These are phyloP conservation scores for Aspergillus oerlinghausenensis DNA, from an alignment of 2,329 filamentous ascomycete genomes.

Conservation along the genomic window DNA sequence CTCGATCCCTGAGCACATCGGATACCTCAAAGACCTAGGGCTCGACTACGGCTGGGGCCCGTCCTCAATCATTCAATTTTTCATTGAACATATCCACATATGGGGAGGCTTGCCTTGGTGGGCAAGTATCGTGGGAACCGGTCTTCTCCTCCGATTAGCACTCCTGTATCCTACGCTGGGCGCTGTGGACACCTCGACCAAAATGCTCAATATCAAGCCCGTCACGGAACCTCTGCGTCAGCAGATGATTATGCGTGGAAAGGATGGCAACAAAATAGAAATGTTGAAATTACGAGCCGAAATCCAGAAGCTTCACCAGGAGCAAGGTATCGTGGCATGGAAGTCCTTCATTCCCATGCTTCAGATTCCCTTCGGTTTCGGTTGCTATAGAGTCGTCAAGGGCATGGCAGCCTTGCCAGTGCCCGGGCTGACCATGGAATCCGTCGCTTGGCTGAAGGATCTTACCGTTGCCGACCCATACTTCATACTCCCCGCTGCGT, in stretches of 20 bases:
- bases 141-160: slow-evolving; percentile 58
- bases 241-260: slow-evolving; percentile 47
- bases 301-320: slow-evolving; percentile 49
- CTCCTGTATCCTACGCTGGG: slow-evolving; percentile 63
- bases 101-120: slow-evolving; percentile 76
- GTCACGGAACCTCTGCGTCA: slow-evolving; percentile 53
- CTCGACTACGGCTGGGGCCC: slow-evolving; percentile 84
- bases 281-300: slow-evolving; percentile 46
- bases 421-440: slow-evolving; percentile 67
- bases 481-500: slow-evolving; percentile 65
- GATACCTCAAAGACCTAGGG: slow-evolving; percentile 76
- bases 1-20: slow-evolving; percentile 67
- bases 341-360: slow-evolving; percentile 54
- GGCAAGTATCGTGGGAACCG: slow-evolving; percentile 63
- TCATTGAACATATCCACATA: slow-evolving; percentile 79
- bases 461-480: slow-evolving; percentile 72
- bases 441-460: slow-evolving; percentile 73
- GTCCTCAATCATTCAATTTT: slow-evolving; percentile 67
- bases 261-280: slow-evolving; percentile 44
- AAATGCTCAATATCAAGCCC: slow-evolving; percentile 58
- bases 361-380: slow-evolving; percentile 69
- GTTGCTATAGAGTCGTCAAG: slow-evolving; percentile 71
- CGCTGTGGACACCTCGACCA: slow-evolving; percentile 59
- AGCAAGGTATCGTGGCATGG: slow-evolving; percentile 51
- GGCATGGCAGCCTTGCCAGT: slow-evolving; percentile 76